Evolutionary conservation across 2,329 filamentous ascomycete genomes (phyloP).

Genomic region (Botrytis hyacinthi): DNA sequence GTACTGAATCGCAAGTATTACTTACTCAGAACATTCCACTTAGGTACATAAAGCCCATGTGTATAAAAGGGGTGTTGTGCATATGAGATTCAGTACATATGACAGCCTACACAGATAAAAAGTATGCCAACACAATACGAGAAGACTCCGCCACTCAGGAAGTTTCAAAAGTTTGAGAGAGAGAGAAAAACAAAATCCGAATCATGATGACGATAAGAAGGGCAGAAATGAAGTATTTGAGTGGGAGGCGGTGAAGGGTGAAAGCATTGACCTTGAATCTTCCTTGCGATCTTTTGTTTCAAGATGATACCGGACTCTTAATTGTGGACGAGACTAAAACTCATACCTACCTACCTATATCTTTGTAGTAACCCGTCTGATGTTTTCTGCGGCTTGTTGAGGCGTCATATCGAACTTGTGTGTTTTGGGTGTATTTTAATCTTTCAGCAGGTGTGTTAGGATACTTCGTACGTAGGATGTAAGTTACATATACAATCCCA

Average conservation of each 20-base stretch:
- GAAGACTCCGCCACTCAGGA: background rate
- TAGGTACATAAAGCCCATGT: background rate
- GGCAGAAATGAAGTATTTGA: background rate
- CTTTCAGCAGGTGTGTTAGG: background rate
- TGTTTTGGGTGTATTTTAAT: background rate
- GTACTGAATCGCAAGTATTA: background rate
- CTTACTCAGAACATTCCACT: background rate
- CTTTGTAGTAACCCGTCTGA: background rate
- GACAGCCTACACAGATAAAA: background rate
- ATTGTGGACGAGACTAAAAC: background rate
- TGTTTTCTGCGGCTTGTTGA: background rate
- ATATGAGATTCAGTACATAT: background rate
- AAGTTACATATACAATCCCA: background rate
- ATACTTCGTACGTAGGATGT: background rate
- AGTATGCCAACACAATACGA: background rate
- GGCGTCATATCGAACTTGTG: background rate
- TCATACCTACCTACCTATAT: too few relatives aligned
- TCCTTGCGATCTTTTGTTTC: background rate
- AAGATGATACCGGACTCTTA: background rate
- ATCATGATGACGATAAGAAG: background rate
- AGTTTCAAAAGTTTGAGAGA: background rate
- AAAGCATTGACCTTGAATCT: conserved; percentile 1
- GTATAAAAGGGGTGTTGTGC: background rate
- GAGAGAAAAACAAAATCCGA: background rate
- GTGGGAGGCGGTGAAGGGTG: conserved; percentile 1